Conservation (phyloP, 495 filamentous ascomycete genomes). For the Xylaria sp. region DNA sequence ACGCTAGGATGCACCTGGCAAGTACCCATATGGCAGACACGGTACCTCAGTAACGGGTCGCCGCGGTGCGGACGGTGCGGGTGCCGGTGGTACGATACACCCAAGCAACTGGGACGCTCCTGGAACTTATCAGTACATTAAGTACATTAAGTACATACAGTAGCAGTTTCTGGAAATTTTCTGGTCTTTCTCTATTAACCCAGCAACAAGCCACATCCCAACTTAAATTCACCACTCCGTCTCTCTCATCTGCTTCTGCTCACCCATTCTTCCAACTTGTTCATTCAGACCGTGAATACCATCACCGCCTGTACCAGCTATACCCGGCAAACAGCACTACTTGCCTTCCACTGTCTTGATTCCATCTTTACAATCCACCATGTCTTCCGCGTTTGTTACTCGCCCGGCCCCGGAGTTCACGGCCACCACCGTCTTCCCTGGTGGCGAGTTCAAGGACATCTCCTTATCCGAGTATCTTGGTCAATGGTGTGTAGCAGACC, state of each 20-base stretch:
- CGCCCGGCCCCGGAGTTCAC: constrained; percentile 60
- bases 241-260: background rate
- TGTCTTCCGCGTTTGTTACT: constrained; percentile 56
- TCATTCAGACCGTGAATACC: background rate
- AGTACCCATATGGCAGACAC: too few species aligned
- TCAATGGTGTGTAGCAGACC: constrained; percentile 37
- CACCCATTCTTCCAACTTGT: background rate
- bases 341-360: too few species aligned
- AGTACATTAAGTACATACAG: background rate
- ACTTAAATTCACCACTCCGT: background rate
- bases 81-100: constrained; percentile 12
- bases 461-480: constrained; percentile 41
- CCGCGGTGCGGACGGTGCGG: constrained; percentile 16
- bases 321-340: background rate
- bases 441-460: constrained; percentile 54
- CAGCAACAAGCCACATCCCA: background rate
- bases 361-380: constrained; percentile 21
- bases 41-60: constrained; percentile 1
- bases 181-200: background rate
- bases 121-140: constrained; percentile 6
- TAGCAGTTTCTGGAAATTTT: constrained; percentile 11
- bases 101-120: constrained; percentile 4
- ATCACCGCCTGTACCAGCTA: background rate
- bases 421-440: constrained; percentile 55
- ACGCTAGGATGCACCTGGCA: constrained; percentile 5